These are phyloP conservation scores for Debaryomyces fabryi DNA, from an alignment of 1,139 yeast genomes.

Conservation along the genomic window DNA sequence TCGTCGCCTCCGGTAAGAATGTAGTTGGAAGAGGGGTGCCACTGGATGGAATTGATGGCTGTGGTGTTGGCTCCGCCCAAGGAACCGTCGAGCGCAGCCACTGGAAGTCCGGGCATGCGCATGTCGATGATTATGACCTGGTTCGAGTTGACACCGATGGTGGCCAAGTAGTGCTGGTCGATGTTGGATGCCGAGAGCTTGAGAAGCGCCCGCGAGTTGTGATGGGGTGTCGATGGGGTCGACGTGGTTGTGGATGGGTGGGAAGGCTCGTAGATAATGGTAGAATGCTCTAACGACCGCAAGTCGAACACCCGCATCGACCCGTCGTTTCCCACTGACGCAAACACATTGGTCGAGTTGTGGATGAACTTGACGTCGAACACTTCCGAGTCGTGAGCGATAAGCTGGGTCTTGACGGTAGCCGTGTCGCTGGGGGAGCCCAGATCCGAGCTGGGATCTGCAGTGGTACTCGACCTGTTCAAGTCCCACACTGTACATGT, in stretches of 20 bases:
- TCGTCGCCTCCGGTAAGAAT: slow-evolving; percentile 86
- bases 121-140: slow-evolving; percentile 75
- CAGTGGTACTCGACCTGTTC: slow-evolving; percentile 30
- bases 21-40: slow-evolving; percentile 80
- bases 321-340: slow-evolving; percentile 95
- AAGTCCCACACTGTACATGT: slow-evolving; percentile 98
- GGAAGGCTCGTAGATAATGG: slow-evolving; percentile 80
- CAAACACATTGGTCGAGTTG: slow-evolving; percentile 76
- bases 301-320: slow-evolving; percentile 90
- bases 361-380: slow-evolving; percentile 87
- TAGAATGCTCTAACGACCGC: slow-evolving; percentile 87
- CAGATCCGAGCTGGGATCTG: slow-evolving; percentile 10
- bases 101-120: slow-evolving; percentile 86
- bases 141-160: slow-evolving; percentile 73
- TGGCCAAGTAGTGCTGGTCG: slow-evolving; percentile 79
- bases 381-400: slow-evolving; percentile 96
- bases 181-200: slow-evolving; percentile 77
- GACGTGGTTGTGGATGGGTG: slow-evolving; percentile 10
- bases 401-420: slow-evolving; percentile 87
- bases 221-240: slow-evolving; percentile 32
- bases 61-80: slow-evolving; percentile 49
- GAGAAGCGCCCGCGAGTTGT: slow-evolving; percentile 62
- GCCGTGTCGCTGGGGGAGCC: slow-evolving; percentile 51
- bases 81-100: slow-evolving; percentile 70
- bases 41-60: slow-evolving; percentile 67